Base-by-base conservation (phyloP, 1,284 basidiomycete species). In the Meira miltonrushii region DNA sequence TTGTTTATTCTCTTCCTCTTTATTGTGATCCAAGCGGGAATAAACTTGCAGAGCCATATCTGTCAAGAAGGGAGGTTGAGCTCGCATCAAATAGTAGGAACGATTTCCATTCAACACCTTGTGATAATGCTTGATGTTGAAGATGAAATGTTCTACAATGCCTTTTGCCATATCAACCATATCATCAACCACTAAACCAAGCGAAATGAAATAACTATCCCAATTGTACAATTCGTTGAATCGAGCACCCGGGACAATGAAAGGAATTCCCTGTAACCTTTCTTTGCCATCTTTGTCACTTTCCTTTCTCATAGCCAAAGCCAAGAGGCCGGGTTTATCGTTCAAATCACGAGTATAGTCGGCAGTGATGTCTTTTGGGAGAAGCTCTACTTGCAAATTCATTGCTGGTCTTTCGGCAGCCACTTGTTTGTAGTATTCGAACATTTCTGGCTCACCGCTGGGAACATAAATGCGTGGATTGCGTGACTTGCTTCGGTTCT, bases 21-120 rank as follows among this genome's bases (percentile, higher is more conserved):
- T 87, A 3, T 86, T 87, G 28, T 89, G 87, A 73, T 95, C 91
- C 57, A 96, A 85, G 75, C 93, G 90, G 74, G 93, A 92, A 82
- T 90, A 98, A 77, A 97, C 94, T 79, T 97, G 95, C 38, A 97
- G 83, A 0, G 93, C 92, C 86, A 97, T 91, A 80, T 98, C 95
- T 59, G 94, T 98, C 52, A 98, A 83, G 87, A 98, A 98, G 0
- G 94, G 94, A 37, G 94, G 94, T 79, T 98, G 94, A 13, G 92
- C 88, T 57, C 94, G 88, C 79, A 89, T 90, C 59, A 98, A 85
- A 79, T 98, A 98, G 66, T 78, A 78, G 38, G 74, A 69, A 21
- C 75, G 68, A 58, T 75, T 77, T 21, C 74, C 76, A 65, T 78
- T 78, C 57, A 78, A 62, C 44, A 78, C 73, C 79, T 94, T 96